Base-by-base conservation (phyloP, 257 asterid species). In the Anisodus acutangulus region DNA sequence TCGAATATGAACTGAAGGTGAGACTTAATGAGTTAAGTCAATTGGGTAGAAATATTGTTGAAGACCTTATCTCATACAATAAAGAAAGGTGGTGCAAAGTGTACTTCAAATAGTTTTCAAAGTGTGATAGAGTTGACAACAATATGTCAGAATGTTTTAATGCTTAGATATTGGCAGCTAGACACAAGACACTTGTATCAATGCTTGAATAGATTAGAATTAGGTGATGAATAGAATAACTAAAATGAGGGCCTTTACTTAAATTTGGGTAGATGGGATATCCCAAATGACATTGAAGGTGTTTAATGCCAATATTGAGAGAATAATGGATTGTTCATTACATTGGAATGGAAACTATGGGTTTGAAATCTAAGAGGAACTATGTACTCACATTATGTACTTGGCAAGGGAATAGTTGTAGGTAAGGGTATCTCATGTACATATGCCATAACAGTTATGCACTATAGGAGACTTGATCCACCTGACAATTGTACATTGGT, bases 131-230 rank as follows among this genome's bases (percentile, higher is more conserved):
- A 3, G 6, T 71, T 5, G n/a, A n/a, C n/a, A 71, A 71, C 12
- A 71, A 71, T 43, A 26, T 71, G 8, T 9, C 51, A 6, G 79
- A 71, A 71, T 17, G 10, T 9, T 53, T 78, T 78, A 78, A 78
- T 26, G 17, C 4, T n/a, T 37, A 12, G 22, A 37, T 9, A 17
- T 8, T 69, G 6, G 1, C 2, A 35, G 47, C 78, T 69, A 37
- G 53, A 12, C 19, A 5, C n/a, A n/a, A n/a, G n/a, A n/a, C n/a
- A n/a, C n/a, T n/a, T n/a, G n/a, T n/a, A n/a, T n/a, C n/a, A n/a
- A 37, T 69, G 78, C 19, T 69, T 2, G 22, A 69, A 37, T 22
- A 37, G 17, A 58, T 58, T 5, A 58, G 26, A 17, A 58, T 17
- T 22, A 17, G 4, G 1, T 58, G 26, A 69, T 69, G 22, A 43